Conservation (phyloP, 805 yeast species). For the Starmerella vaccinii region DNA sequence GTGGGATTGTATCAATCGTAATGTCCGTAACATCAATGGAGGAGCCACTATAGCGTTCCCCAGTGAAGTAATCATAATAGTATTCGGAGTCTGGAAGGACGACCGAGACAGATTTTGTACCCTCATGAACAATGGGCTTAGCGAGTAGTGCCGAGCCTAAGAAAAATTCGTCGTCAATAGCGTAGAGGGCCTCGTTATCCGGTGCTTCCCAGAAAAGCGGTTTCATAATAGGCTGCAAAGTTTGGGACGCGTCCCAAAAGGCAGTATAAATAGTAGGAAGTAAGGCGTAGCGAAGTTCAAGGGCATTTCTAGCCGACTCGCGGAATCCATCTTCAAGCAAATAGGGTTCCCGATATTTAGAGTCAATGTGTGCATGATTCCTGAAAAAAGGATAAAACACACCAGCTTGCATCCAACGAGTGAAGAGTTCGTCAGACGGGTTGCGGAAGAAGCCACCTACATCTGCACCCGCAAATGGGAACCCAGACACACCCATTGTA, state of each 20-base stretch:
- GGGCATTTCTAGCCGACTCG: conserved; percentile 38
- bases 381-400: conserved; percentile 94
- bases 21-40: conserved; percentile 30
- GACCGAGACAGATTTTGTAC: conserved; percentile 34
- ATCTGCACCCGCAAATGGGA: conserved; percentile 93
- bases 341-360: conserved; percentile 90
- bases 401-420: conserved; percentile 95
- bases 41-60: conserved; percentile 7
- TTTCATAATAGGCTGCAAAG: conserved; percentile 57
- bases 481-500: conserved; percentile 69
- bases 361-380: conserved; percentile 92
- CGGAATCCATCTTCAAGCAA: conserved; percentile 33
- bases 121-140: conserved; percentile 65
- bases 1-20: conserved; percentile 55
- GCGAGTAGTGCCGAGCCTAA: conserved; percentile 59
- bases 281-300: conserved; percentile 61
- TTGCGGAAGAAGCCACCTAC: conserved; percentile 95
- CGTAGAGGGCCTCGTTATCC: conserved; percentile 37
- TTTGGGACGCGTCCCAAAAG: conserved; percentile 51
- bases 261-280: conserved; percentile 73
- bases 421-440: conserved; percentile 67
- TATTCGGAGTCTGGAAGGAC: conserved; percentile 40
- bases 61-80: conserved; percentile 31
- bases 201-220: conserved; percentile 31
- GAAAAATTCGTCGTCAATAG: conserved; percentile 73